Conservation (phyloP, 345 rosid genomes). For the Eucalyptus erythrocorys region DNA sequence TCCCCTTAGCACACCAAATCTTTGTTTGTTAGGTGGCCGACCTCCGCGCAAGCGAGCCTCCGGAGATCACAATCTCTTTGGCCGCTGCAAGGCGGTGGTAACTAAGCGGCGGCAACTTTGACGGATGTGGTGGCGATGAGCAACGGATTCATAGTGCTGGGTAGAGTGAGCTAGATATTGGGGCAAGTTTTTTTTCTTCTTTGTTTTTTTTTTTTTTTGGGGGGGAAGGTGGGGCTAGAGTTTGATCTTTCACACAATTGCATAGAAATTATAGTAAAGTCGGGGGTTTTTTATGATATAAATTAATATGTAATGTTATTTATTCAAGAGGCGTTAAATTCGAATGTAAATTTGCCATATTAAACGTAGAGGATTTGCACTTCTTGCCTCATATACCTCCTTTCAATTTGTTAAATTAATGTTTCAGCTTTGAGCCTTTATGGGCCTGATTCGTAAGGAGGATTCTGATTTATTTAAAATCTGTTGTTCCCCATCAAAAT, state of each 20-base stretch:
- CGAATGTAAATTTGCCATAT: neutral
- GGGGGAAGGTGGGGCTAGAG: no score
- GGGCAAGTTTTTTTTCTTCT: neutral
- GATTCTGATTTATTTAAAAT: no score
- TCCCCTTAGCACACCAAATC: no score
- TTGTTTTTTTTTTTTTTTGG: no score
- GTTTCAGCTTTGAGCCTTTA: no score
- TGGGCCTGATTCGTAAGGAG: no score
- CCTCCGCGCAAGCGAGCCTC: neutral
- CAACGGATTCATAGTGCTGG: neutral
- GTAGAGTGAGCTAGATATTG: neutral
- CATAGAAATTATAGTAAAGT: neutral
- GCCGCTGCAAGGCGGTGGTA: neutral
- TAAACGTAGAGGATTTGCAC: neutral
- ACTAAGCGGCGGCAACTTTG: neutral
- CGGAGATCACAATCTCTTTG: neutral
- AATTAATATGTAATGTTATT: neutral
- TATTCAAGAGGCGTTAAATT: neutral
- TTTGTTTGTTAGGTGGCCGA: neutral
- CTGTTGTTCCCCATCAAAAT: no score
- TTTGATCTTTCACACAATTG: neutral
- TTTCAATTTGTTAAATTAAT: neutral
- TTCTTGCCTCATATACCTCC: neutral
- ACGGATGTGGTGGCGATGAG: neutral
- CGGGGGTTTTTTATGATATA: neutral